Base-by-base conservation (phyloP, 1,284 basidiomycete genomes). In the Hymenochaete sp. region DNA sequence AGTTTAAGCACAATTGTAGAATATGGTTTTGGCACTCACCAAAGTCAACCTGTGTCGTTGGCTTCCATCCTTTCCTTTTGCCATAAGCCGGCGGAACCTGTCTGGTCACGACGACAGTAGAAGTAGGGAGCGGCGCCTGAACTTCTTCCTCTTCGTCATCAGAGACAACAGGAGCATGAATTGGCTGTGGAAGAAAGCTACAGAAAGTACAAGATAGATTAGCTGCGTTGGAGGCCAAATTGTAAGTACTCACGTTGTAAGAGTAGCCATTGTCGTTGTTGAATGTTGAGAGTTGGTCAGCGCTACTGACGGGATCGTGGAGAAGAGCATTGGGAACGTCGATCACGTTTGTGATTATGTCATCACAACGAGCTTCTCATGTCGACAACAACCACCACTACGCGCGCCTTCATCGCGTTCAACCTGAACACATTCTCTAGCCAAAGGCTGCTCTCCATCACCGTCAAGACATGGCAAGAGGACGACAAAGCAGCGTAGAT, bases 31-130 rank as follows among this genome's bases (percentile, higher is more conserved):
- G 4, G 24, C n/a, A 65, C 74, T 36, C 55, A 83, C 84, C 88
- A 66, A 86, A 98, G 58, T 98, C 93, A 47, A 84, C 82, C 51
- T 76, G 75, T 16, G 73, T 72, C 33, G 75, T 75, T 16, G 95
- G 95, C 58, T 80, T 88, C 95, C 95, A 98, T 49, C 79, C 83
- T 53, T 65, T 71, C 49, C 95, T 75, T 58, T 84, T 79, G 5
- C 93, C 88, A 62, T 98, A 98, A 4, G 82, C 72, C 19, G 89
- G 91, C 27, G 84, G 68, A 31, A 63, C 66, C 31, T 63, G 61
- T 41, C 85, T 68, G 61, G 75, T 59, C 49, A 73, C 66, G 42
- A 83, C 58, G 4, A 72, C 59, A 49, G 75, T 67, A 49, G 42
- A 61, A 24, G 55, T 59, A 13, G 66, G 53, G 14, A 19, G 14